Conservation (phyloP, 2,329 filamentous ascomycete species). For the Pleoardoris graminearum region DNA sequence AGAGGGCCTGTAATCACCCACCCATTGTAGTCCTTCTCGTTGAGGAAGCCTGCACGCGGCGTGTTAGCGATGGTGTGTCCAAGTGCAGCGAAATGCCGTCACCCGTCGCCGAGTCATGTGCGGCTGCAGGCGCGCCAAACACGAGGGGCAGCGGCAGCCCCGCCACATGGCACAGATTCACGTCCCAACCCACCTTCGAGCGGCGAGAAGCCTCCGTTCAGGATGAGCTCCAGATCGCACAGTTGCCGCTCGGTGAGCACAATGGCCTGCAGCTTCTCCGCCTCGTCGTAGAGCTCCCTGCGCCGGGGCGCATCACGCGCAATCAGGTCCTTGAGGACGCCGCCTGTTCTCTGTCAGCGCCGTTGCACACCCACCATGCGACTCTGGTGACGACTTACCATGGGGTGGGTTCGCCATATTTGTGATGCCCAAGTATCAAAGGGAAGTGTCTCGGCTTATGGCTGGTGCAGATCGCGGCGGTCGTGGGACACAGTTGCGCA, state of each 20-base stretch:
- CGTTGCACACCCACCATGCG: conserved; percentile 1
- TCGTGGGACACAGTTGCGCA: not conserved
- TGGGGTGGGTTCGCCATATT: conserved; percentile 58
- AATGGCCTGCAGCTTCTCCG: conserved; percentile 83
- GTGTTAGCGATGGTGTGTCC: conserved; percentile 18
- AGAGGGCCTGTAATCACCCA: conserved; percentile 49
- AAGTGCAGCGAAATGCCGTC: not conserved
- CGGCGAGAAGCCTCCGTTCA: conserved; percentile 97
- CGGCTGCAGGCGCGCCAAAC: conserved; percentile 31
- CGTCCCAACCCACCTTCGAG: conserved; percentile 84
- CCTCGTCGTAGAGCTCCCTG: conserved; percentile 77
- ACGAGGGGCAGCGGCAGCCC: conserved; percentile 26
- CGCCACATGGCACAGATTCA: conserved; percentile 18
- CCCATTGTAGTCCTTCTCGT: conserved; percentile 94
- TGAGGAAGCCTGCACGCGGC: conserved; percentile 80
- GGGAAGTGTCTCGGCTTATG: conserved; percentile 3
- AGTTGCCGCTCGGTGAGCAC: conserved; percentile 90
- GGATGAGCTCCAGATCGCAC: conserved; percentile 94
- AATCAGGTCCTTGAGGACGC: conserved; percentile 95
- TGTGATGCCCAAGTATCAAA: conserved; percentile 7
- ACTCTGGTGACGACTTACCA: conserved; percentile 40
- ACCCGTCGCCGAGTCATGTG: conserved; percentile 3
- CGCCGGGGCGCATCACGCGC: conserved; percentile 87
- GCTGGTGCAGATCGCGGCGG: not conserved
- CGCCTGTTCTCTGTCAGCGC: conserved; percentile 58